Base-by-base conservation (phyloP, 202 grass and related monocot species). In the Musa balbisiana region DNA sequence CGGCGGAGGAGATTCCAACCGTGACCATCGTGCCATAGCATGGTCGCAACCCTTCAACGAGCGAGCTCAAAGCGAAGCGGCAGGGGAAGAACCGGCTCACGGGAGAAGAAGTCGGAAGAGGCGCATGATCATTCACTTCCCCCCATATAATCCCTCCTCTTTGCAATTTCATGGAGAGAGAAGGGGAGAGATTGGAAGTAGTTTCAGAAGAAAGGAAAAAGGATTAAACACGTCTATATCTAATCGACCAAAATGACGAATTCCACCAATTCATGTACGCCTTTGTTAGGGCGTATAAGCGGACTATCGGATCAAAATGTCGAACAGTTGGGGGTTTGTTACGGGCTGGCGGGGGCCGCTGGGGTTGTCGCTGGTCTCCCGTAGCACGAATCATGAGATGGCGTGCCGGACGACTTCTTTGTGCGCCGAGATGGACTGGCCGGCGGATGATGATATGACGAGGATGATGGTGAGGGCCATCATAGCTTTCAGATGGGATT, bases 1-100 rank as follows among this genome's bases (percentile, higher is more conserved):
- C 73, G 88, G 79, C 85, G 82, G 85, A 80, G 85, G 75, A 83
- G 73, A 54, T 80, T 90, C 82, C 55, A 17, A 17, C 55, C 55
- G 55, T 2, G 15, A 91, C 89, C 89, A 91, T 91, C 83, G 80
- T 83, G 59, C 85, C 83, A 91, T 81, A 73, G 83, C 85, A 76
- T 64, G 29, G 56, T 51, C 55, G 14, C 27, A 10, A 9, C 26
- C 73, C 54, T 17, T 80, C 85, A 73, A 5, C 33, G 33, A 3
- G 11, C 67, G 62, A 77, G 66, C 69, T 70, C 76, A 72, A 80
- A 80, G 74, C 80, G 68, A 77, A 72, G 69, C 80, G 76, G 26
- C 0, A 16, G 14, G 49, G 1, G 22, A 49, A 17, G 17, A 3
- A 29, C 27, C 27, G 27, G 33, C 33, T 43, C 33, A 50, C 1